Base-by-base conservation (phyloP, 2,329 filamentous ascomycete genomes). In the Talaromyces atroroseus region DNA sequence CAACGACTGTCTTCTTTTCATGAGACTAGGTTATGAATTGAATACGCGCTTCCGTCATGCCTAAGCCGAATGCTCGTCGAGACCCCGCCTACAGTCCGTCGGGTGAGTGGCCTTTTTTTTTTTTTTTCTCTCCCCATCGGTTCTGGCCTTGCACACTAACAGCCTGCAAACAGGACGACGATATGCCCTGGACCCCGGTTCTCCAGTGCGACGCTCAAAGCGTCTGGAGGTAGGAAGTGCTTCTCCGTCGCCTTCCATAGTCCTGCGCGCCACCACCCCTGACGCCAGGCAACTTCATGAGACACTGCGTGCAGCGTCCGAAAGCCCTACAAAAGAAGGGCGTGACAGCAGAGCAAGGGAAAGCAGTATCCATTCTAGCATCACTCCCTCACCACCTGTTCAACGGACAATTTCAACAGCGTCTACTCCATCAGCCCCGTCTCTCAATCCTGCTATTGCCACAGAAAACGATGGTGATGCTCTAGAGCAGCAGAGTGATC, bases 361-460 rank as follows among this genome's bases (percentile, higher is more conserved):
- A 29, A 8, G 26, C 34, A 52, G 48, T 21, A 6, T 26, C 8
- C 52, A 52, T 29, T 58, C 57, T 10, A 49, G 54, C 23, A 50
- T 54, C 18, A 72, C 70, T 5, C 70, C 70, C 7, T 64, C 69
- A 7, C 71, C 70, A 36, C 71, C 71, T 24, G 54, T 71, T 49
- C 68, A 64, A 18, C 67, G 64, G 42, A 64, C 64, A 8, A 64
- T 72, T 29, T 71, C 71, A 11, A 58, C 40, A n/a, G 48, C 52
- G 2, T 58, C 57, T 2, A 64, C 64, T 16, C 68, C 71, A 4
- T 70, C 66, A 50, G 62, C 69, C 10, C 62, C 58, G 3, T 61
- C 61, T 14, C 59, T 65, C 12, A 62, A 64, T n/a, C 64, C 65
- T n/a, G 54, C 59, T 1, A 59, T 59, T 36, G 56, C 53, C 3